These are phyloP conservation scores for Aureobasidium leucospermi DNA, from an alignment of 2,329 filamentous ascomycete genomes.

Conservation along the genomic window DNA sequence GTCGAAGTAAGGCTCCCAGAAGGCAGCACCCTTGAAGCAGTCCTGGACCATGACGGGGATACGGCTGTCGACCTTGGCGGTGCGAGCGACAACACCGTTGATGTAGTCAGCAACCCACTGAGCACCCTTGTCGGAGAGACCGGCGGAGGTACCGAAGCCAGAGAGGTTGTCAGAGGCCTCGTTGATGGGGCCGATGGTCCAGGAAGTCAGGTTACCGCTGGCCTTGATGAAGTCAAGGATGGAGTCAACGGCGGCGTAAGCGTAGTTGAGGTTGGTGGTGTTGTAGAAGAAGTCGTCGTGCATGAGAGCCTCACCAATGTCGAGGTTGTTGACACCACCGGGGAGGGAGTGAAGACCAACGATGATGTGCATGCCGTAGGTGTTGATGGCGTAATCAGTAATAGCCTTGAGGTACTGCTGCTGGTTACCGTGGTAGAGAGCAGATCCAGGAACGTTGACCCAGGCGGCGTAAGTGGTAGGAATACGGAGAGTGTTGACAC, in stretches of 20 bases:
- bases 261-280: constrained; percentile 27
- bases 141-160: constrained; percentile 27
- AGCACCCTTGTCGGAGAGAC: constrained; percentile 24
- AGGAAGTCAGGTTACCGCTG: constrained; percentile 6
- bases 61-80: constrained; percentile 21
- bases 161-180: constrained; percentile 26
- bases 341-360: constrained; percentile 29
- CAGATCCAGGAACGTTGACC: constrained; percentile 28
- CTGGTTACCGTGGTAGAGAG: constrained; percentile 30
- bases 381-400: constrained; percentile 30
- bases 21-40: constrained; percentile 17
- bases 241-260: constrained; percentile 13
- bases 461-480: constrained; percentile 32
- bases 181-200: constrained; percentile 16
- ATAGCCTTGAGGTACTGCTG: constrained; percentile 24
- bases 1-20: constrained; percentile 19
- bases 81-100: constrained; percentile 21
- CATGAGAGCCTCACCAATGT: constrained; percentile 23
- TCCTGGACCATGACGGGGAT: constrained; percentile 31
- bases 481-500: constrained; percentile 29
- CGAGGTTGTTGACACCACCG: constrained; percentile 26
- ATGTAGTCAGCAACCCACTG: constrained; percentile 30
- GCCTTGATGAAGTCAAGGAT: constrained; percentile 15
- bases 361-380: constrained; percentile 31
- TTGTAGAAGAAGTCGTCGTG: constrained; percentile 32